Evolutionary conservation across 116 monocot genomes (phyloP).

Genomic region (Zostera marina): DNA sequence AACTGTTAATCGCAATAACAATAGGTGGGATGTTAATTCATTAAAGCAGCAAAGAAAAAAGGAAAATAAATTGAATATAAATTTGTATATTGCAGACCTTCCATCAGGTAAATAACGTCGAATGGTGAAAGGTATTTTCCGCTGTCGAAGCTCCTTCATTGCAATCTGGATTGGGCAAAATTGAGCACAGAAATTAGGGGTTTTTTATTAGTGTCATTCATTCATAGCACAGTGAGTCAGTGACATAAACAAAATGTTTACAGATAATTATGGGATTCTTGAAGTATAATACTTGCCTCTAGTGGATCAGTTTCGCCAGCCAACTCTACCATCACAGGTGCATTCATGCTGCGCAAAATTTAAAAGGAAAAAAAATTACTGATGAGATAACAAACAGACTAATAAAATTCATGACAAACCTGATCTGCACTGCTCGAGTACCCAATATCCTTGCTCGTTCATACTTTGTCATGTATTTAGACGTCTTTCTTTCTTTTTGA

Average conservation of each 20-base stretch:
- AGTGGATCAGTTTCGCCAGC: slow-evolving; percentile 81
- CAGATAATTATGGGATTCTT: no score
- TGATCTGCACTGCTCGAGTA: slow-evolving; percentile 94
- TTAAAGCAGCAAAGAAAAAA: not conserved
- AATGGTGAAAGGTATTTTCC: slow-evolving; percentile 95
- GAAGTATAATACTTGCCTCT: slow-evolving; percentile 30
- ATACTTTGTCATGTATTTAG: slow-evolving; percentile 99
- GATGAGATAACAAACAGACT: not conserved
- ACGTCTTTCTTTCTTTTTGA: slow-evolving; percentile 54
- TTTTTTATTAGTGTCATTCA: no score
- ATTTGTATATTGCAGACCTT: slow-evolving; percentile 26
- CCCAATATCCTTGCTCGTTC: slow-evolving; percentile 95
- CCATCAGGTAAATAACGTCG: slow-evolving; percentile 91
- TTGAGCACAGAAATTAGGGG: no score
- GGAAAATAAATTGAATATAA: not conserved
- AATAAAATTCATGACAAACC: slow-evolving; percentile 19
- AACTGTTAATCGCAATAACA: slow-evolving; percentile 24
- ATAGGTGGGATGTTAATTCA: not conserved
- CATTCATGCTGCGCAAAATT: slow-evolving; percentile 58
- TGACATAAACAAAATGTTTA: no score
- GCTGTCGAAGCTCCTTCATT: no score
- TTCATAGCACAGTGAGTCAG: no score
- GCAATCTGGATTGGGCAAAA: slow-evolving; percentile 44
- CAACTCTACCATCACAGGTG: slow-evolving; percentile 77
- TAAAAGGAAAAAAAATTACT: not conserved